Conservation (phyloP, 2,329 filamentous ascomycete genomes). For the Onygena corvina region DNA sequence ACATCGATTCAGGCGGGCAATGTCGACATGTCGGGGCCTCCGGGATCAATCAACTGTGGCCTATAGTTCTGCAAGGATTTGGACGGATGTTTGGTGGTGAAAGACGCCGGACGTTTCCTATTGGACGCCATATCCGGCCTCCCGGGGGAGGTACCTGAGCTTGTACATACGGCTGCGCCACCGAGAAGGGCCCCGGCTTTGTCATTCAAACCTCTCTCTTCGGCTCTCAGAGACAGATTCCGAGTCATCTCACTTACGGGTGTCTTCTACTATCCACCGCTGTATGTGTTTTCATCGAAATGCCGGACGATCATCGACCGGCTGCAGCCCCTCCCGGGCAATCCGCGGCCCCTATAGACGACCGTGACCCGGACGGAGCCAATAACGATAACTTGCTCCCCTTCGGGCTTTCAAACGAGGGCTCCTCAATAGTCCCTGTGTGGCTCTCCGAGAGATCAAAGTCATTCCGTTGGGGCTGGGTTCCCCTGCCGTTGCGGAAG, state of each 20-base stretch:
- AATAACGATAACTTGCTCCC: constrained; percentile 25
- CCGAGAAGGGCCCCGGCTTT: no score
- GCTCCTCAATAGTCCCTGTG: constrained; percentile 30
- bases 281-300: background rate
- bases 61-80: no score
- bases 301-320: constrained; percentile 23
- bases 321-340: constrained; percentile 20
- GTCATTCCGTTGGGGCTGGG: constrained; percentile 38
- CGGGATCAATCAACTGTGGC: no score
- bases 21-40: no score
- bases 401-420: constrained; percentile 6
- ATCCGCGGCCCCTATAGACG: constrained; percentile 21
- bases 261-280: background rate
- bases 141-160: no score
- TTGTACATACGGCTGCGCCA: no score
- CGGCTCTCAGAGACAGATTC: no score
- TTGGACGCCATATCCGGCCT: no score
- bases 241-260: no score
- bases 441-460: constrained; percentile 39
- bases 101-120: no score
- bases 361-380: constrained; percentile 22
- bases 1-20: background rate
- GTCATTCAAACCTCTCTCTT: no score
- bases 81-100: no score
- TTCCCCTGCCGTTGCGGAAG: constrained; percentile 36